Percentiles rank a stretch among this genome's conserved stretches.
These are phyloP conservation scores for Rhynchosporium agropyri DNA, from an alignment of 2,329 filamentous ascomycete species.

Conservation along the genomic window DNA sequence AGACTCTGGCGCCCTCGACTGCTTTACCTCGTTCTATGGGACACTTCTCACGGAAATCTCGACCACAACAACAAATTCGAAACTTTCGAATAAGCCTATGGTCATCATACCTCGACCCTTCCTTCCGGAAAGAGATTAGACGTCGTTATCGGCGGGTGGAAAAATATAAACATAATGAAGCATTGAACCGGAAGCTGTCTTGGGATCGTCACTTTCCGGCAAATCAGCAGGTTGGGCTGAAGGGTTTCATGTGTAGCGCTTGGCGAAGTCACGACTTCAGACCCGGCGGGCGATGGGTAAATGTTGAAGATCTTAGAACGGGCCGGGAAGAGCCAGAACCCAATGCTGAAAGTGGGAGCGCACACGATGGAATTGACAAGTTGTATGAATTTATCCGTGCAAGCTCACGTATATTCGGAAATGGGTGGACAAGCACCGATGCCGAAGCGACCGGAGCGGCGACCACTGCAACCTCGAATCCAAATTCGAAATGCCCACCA, in stretches of 20 bases:
- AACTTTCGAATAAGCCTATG: conserved; percentile 54
- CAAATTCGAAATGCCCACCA: not conserved
- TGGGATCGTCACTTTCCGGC: conserved; percentile 51
- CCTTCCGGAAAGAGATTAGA: conserved; percentile 47
- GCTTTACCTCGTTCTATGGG: conserved; percentile 23
- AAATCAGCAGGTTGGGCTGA: conserved; percentile 41
- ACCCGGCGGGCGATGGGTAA: conserved; percentile 43
- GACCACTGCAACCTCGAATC: not conserved
- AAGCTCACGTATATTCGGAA: conserved; percentile 15
- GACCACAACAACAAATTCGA: conserved; percentile 47
- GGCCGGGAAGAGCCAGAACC: conserved; percentile 27
- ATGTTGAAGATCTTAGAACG: conserved; percentile 40
- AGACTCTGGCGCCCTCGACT: conserved; percentile 22
- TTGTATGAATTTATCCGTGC: conserved; percentile 21
- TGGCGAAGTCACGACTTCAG: conserved; percentile 43
- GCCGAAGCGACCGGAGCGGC: not conserved
- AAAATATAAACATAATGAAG: conserved; percentile 52
- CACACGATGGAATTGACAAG: conserved; percentile 43
- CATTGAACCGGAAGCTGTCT: conserved; percentile 48
- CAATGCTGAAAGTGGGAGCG: conserved; percentile 37
- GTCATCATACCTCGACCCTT: conserved; percentile 48
- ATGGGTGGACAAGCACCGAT: conserved; percentile 12
- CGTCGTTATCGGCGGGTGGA: conserved; percentile 49
- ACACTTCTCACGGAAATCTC: conserved; percentile 22
- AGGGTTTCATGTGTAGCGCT: conserved; percentile 48